phyloP scores from a whole-genome alignment of 805 yeast genomes.

The Metschnikowia reukaufii region DNA sequence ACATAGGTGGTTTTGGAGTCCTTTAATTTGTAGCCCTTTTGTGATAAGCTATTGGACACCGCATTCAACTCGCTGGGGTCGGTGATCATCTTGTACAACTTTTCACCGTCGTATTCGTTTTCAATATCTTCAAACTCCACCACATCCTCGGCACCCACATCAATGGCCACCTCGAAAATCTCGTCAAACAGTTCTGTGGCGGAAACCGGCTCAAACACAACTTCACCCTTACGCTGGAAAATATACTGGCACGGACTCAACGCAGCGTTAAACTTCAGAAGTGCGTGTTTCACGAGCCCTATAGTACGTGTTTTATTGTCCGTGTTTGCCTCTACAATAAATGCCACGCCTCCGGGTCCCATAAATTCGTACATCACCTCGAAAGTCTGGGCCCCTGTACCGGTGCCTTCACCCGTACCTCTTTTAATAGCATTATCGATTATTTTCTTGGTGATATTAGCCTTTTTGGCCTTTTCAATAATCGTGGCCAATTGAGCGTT shows the following conservation, averaged over 20 bases:
- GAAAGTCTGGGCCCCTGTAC: constrained; percentile 41
- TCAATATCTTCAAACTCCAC: constrained; percentile 49
- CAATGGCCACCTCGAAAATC: constrained; percentile 72
- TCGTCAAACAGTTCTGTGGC: constrained; percentile 52
- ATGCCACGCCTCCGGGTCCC: constrained; percentile 90
- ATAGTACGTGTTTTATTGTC: constrained; percentile 86
- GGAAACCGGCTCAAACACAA: constrained; percentile 49
- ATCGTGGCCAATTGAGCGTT: constrained; percentile 63
- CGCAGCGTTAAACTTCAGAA: constrained; percentile 66
- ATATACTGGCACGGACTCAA: constrained; percentile 76
- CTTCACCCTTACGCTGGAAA: constrained; percentile 76
- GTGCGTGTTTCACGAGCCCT: constrained; percentile 69
- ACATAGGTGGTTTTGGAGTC: constrained; percentile 72
- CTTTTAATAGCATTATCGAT: constrained; percentile 86
- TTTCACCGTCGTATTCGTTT: constrained; percentile 39
- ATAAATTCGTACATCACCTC: constrained; percentile 77
- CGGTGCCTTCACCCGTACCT: constrained; percentile 67
- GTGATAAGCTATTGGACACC: constrained; percentile 58
- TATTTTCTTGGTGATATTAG: constrained; percentile 78
- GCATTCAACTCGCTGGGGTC: constrained; percentile 62
- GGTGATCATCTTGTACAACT: constrained; percentile 49
- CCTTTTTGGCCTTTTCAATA: constrained; percentile 72
- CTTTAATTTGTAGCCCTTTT: constrained; percentile 53
- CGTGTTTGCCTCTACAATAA: constrained; percentile 82
- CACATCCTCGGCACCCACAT: constrained; percentile 77